Evolutionary conservation across 768 basidiomycete species (phyloP).

Genomic region (Lactifluus subvellereus): DNA sequence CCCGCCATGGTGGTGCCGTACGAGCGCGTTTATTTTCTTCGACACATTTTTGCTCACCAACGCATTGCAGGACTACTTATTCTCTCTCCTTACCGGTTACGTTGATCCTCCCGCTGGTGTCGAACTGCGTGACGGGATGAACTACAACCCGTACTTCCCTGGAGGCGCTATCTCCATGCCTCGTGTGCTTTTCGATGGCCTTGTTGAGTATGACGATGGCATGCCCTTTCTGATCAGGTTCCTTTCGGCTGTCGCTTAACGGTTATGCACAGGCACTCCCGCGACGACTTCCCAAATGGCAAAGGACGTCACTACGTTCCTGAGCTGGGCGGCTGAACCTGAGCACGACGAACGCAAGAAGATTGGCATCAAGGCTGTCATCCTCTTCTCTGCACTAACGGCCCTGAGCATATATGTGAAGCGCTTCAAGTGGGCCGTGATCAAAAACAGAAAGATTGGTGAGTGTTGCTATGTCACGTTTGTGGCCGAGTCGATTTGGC

Average conservation of each 20-base stretch:
- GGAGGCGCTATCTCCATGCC: conserved; percentile 99
- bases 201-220: conserved; percentile 97
- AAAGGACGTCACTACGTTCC: conserved; percentile 94
- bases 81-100: conserved; percentile 95
- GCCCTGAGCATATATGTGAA: conserved; percentile 84
- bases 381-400: conserved; percentile 83
- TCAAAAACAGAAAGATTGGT: conserved; percentile 95
- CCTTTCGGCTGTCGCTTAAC: not conserved
- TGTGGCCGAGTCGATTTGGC: conserved; percentile 4
- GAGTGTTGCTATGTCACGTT: conserved; percentile 31
- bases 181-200: conserved; percentile 88
- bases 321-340: conserved; percentile 96
- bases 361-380: conserved; percentile 92
- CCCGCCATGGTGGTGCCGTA: conserved; percentile 93
- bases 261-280: conserved; percentile 62
- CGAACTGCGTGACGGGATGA: conserved; percentile 94
- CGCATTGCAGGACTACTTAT: conserved; percentile 79
- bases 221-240: conserved; percentile 25
- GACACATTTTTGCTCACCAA: not conserved
- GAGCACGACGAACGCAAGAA: conserved; percentile 98
- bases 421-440: conserved; percentile 87
- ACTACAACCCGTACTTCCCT: conserved; percentile 99
- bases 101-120: conserved; percentile 94
- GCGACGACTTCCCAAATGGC: conserved; percentile 99
- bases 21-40: conserved; percentile 33